These are phyloP conservation scores for Xylariales sp. DNA, from an alignment of 2,329 filamentous ascomycete species.

Conservation along the genomic window DNA sequence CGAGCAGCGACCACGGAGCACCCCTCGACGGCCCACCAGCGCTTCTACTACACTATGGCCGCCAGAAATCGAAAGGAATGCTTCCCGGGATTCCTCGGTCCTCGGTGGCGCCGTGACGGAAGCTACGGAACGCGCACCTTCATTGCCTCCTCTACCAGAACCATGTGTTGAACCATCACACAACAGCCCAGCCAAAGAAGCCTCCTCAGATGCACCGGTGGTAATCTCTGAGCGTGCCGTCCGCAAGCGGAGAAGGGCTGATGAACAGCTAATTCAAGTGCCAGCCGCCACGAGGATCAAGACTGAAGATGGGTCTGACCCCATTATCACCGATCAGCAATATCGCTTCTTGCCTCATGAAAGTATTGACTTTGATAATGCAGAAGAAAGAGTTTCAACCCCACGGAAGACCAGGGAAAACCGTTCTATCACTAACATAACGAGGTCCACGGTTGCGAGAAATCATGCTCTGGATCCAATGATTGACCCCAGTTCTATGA, in stretches of 20 bases:
- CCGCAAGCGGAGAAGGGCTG: slow-evolving; percentile 40
- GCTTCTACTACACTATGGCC: not conserved
- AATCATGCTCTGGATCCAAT: not conserved
- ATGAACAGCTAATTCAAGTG: slow-evolving; percentile 16
- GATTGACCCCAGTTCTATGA: not conserved
- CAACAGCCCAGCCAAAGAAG: slow-evolving; percentile 40
- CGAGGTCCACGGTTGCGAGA: not conserved
- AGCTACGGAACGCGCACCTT: slow-evolving; percentile 1
- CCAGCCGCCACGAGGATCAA: slow-evolving; percentile 34
- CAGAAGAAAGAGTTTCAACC: slow-evolving; percentile 38
- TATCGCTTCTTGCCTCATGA: slow-evolving; percentile 39
- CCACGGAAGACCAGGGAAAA: slow-evolving; percentile 31
- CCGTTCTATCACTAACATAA: not conserved
- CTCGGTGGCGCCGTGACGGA: no score
- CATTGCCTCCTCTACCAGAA: slow-evolving; percentile 26
- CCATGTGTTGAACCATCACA: not conserved
- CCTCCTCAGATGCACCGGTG: slow-evolving; percentile 48
- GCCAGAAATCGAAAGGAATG: not conserved
- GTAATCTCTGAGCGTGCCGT: slow-evolving; percentile 46
- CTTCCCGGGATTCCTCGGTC: slow-evolving; percentile 1
- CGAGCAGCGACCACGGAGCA: not conserved
- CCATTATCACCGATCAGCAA: slow-evolving; percentile 20
- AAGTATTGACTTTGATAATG: slow-evolving; percentile 56
- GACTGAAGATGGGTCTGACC: slow-evolving; percentile 33
- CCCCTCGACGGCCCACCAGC: not conserved